phyloP scores from a whole-genome alignment of 208 protist genomes.

The Trypanosoma lewisi region DNA sequence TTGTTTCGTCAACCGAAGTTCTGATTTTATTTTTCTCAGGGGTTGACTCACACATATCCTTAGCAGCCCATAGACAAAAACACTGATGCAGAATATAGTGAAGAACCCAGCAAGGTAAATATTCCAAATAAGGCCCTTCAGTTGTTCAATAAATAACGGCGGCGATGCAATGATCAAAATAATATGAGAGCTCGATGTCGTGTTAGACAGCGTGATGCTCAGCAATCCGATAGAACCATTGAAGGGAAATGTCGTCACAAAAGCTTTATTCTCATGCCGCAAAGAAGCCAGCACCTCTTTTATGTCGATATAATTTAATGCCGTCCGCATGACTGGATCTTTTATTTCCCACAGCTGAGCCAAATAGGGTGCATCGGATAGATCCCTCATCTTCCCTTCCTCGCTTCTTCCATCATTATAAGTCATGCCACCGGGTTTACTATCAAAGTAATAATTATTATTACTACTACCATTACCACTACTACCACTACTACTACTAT shows the following conservation, averaged over 20 bases:
- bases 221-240: not conserved
- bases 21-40: too few relatives aligned
- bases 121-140: too few relatives aligned
- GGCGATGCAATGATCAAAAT: not conserved
- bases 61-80: too few relatives aligned
- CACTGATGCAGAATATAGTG: too few relatives aligned
- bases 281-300: not conserved
- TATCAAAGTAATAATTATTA: too few relatives aligned
- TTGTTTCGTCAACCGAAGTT: too few relatives aligned
- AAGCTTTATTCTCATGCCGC: not conserved
- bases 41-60: too few relatives aligned
- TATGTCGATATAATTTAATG: conserved; percentile 2
- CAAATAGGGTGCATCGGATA: not conserved
- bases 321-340: conserved; percentile 7
- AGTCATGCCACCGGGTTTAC: too few relatives aligned
- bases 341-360: not conserved
- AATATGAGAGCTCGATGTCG: not conserved
- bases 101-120: too few relatives aligned
- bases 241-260: not conserved
- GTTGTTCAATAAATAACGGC: not conserved
- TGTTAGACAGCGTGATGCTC: not conserved
- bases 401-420: not conserved
- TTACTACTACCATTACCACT: too few relatives aligned
- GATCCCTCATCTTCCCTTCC: not conserved
- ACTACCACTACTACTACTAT: too few relatives aligned